Evolutionary conservation across 2,329 filamentous ascomycete genomes (phyloP), one percentile per base, ranked within the genome.

Genomic region (Blumeria graminis): DNA sequence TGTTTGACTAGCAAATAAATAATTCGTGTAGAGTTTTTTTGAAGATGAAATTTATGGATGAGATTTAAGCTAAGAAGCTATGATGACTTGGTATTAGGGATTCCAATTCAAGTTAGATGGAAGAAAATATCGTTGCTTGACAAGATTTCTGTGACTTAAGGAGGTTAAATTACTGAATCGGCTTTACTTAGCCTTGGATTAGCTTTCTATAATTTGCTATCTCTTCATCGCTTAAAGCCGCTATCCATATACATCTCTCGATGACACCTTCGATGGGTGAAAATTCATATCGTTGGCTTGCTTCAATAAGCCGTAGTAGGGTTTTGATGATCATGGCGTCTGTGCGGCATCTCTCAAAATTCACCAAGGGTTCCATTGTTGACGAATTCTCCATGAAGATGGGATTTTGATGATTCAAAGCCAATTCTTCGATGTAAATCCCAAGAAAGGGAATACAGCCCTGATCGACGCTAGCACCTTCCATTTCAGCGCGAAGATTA

Each of bases 381-480:
- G 79, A 79, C 3, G 78, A 83, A 62, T 76, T 78, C 1, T 80
- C 79, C 61, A 89, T 81, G 66, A 85, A 81, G 1, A 82, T 80
- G 1, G 86, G 83, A 60, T 86, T 78, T 66, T 90, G 84, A 0
- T 82, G 80, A 63, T 89, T 90, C 71, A 85, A 86, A 48, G 89
- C 77, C 43, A 92, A 72, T 65, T 92, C 86, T 64, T 89, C 85
- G 1, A 84, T 90, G 67, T 92, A 92, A 56, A 82, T 81, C 57
- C 81, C 86, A 52, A 92, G 83, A 65, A 92, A 90, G 0, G 86
- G 86, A 59, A 92, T 89, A 63, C 86, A 90, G 1, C 84, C 84
- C 39, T 75, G 74, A 56, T 86, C 81, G 1, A 75, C 68, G n/a
- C 65, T 68, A 43, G 67, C 62, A 7, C 77, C 77, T 67, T 92